Evolutionary conservation across 1,284 basidiomycete genomes (phyloP), one percentile per base, ranked within the genome.

Genomic region (Naganishia cerealis): DNA sequence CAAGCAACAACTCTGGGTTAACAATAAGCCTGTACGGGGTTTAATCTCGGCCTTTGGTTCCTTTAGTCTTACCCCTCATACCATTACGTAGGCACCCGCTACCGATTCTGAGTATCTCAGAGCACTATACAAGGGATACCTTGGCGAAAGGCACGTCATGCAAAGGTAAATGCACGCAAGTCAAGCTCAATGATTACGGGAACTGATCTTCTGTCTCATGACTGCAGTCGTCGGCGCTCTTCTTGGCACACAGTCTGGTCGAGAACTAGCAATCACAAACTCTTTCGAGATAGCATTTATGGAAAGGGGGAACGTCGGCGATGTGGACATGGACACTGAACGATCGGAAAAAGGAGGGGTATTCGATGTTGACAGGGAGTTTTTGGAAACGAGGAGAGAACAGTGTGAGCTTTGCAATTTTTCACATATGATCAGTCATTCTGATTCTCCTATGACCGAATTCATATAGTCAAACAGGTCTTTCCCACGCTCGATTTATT

Each of bases 401-500:
- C 94, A 96, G 81, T 99, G 94, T 95, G 72, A 71, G 90, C 77
- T 40, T 36, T 18, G n/a, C 58, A 15, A 15, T 40, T 50, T 21
- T 39, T 39, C 10, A 18, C 53, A 18, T 33, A 12, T 33, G 7
- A 48, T 61, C 9, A n/a, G 21, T 10, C 40, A 43, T 52, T 18
- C 21, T 50, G n/a, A 15, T 26, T 62, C 24, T 15, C 21, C 46
- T 26, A n/a, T 4, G 13, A 18, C 29, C n/a, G 16, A 50, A 18
- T 16, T 3, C 53, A 52, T 53, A 42, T 76, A 97, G 94, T 95
- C 85, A 95, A 95, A 78, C 93, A 97, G 80, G 94, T 97, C 16
- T 99, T 99, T 79, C 96, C 95, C 3, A 92, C 93, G 0, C 85
- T 98, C 56, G 93, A 96, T 74, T 88, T 99, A 73, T 90, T 99